Conservation (phyloP, 805 yeast genomes). For the Candida coleopterorum region DNA sequence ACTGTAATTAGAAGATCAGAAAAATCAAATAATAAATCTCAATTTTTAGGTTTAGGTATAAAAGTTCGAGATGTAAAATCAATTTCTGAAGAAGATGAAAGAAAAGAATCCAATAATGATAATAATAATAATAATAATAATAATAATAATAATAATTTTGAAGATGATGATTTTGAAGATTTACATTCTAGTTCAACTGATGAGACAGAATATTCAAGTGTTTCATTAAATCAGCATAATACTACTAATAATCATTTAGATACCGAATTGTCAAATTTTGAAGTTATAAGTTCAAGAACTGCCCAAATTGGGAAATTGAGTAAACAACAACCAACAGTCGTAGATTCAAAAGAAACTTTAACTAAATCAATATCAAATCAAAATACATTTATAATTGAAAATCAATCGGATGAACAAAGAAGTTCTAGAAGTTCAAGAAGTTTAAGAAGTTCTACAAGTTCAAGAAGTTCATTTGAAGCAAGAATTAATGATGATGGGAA, state of each 20-base stretch:
- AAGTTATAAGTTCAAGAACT: conserved; percentile 23
- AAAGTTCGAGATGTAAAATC: conserved; percentile 7
- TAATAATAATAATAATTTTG: conserved; percentile 5
- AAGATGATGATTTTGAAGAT: conserved; percentile 13
- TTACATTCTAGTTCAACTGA: conserved; percentile 18
- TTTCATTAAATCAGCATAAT: conserved; percentile 2
- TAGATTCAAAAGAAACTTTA: conserved; percentile 27
- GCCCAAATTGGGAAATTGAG: conserved; percentile 26
- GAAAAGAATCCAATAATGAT: too few relatives aligned
- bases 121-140: conserved; percentile 3
- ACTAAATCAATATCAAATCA: conserved; percentile 6
- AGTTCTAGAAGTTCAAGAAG: too few relatives aligned
- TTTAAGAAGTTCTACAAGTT: too few relatives aligned
- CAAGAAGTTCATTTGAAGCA: conserved; percentile 1
- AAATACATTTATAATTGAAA: neutral
- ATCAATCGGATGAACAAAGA: too few relatives aligned
- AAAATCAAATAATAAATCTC: conserved; percentile 1
- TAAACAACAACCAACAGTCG: conserved; percentile 19
- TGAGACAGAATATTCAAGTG: conserved; percentile 8
- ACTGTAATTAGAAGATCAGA: conserved; percentile 17
- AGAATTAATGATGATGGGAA: neutral
- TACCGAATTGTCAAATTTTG: conserved; percentile 22
- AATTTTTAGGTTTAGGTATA: conserved; percentile 27
- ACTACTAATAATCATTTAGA: conserved; percentile 8
- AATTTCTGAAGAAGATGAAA: conserved; percentile 4